These are phyloP conservation scores for Tricholoma terreum DNA, from an alignment of 768 basidiomycete species.

Conservation along the genomic window DNA sequence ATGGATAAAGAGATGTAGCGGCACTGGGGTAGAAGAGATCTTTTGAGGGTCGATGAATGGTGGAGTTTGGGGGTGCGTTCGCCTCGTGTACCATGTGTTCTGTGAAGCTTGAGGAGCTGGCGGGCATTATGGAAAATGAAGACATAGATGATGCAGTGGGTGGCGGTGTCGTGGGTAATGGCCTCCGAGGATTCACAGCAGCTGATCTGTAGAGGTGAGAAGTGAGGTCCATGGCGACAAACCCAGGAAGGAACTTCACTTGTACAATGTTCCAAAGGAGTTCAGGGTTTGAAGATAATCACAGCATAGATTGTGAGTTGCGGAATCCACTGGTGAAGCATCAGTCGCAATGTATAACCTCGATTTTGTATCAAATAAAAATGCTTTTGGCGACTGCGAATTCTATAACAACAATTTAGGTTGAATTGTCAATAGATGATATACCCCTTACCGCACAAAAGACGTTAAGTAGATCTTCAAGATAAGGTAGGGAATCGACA, in stretches of 20 bases:
- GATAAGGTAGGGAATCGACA: conserved; percentile 77
- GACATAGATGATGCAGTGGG: conserved; percentile 25
- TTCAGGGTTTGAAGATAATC: conserved; percentile 89
- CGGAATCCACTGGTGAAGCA: conserved; percentile 84
- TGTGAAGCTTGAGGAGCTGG: conserved; percentile 16
- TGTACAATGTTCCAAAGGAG: conserved; percentile 83
- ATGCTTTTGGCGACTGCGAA: conserved; percentile 90
- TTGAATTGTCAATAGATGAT: neutral
- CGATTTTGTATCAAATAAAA: conserved; percentile 84
- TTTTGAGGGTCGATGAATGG: conserved; percentile 25
- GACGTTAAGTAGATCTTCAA: conserved; percentile 85
- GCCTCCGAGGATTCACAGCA: conserved; percentile 27
- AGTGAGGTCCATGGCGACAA: conserved; percentile 2
- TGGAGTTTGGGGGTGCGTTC: conserved; percentile 5
- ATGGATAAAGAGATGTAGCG: conserved; percentile 57
- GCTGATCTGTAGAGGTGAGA: conserved; percentile 24
- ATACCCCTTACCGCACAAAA: conserved; percentile 63
- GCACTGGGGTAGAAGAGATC: conserved; percentile 68
- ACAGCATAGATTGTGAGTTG: conserved; percentile 85
- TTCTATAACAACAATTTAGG: conserved; percentile 48
- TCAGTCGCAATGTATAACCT: conserved; percentile 93
- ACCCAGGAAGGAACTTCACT: conserved; percentile 39
- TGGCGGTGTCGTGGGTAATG: conserved; percentile 22
- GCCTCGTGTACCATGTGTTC: conserved; percentile 11
- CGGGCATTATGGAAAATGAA: conserved; percentile 18